Percentiles rank a stretch among this genome's conserved stretches.
Conservation (phyloP, 129 eudicot genomes). For the Centella asiatica region DNA sequence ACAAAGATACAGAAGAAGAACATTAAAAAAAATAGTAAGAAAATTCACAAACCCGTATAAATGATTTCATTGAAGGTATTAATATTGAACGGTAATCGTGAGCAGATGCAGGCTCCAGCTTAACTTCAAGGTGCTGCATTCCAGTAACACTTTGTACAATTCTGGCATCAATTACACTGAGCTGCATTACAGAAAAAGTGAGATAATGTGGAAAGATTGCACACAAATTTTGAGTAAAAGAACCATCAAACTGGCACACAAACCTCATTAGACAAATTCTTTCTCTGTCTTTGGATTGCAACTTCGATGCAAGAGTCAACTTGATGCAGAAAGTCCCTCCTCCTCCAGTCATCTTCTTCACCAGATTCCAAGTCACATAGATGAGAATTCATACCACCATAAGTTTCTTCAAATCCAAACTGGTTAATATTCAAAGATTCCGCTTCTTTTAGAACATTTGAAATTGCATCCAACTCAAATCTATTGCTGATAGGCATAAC, state of each 20-base stretch:
- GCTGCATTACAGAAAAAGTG: constrained; percentile 52
- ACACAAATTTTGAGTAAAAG: constrained; percentile 2
- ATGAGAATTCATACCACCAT: constrained; percentile 43
- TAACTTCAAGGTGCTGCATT: constrained; percentile 82
- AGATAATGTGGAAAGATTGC: constrained; percentile 24
- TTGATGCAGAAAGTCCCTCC: constrained; percentile 58
- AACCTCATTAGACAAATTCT: constrained; percentile 71
- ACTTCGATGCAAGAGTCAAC: constrained; percentile 65
- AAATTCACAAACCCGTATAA: constrained; percentile 66
- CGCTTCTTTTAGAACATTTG: constrained; percentile 72
- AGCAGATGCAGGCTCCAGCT: constrained; percentile 61
- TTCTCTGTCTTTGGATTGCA: constrained; percentile 85
- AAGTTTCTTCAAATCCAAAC: constrained; percentile 60
- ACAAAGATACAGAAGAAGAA: neutral
- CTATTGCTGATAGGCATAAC: constrained; percentile 35
- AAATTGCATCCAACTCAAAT: constrained; percentile 70
- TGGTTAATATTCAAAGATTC: constrained; percentile 53
- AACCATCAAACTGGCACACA: constrained; percentile 13
- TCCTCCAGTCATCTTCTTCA: constrained; percentile 66
- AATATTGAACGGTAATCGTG: constrained; percentile 62
- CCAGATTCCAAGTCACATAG: constrained; percentile 59
- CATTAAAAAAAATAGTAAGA: constrained; percentile 4
- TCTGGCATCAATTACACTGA: constrained; percentile 82
- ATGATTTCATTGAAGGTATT: constrained; percentile 71
- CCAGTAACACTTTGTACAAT: constrained; percentile 49